Evolutionary conservation across 2,329 filamentous ascomycete genomes (phyloP), one percentile per base, ranked within the genome.

Genomic region (Paecilomyces variotii): DNA sequence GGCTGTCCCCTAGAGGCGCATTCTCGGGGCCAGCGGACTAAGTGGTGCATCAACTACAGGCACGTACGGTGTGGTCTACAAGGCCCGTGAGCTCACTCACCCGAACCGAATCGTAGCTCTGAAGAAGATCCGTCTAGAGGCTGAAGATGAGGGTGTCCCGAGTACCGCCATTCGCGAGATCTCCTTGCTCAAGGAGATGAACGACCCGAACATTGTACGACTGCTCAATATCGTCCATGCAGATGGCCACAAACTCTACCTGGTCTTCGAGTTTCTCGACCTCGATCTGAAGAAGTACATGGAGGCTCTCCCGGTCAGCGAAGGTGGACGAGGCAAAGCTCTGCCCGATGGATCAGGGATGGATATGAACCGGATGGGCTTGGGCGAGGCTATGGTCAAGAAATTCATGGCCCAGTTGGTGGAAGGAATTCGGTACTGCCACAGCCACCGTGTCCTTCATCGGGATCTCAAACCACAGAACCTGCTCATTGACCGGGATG

Each of bases 261-360:
- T 96, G 54, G 91, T 96, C 66, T 89, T 92, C 64, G 91, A 96
- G 74, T 96, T 90, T 76, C 87, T 96, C 65, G 91, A 96, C 70
- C 82, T 93, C 59, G 91, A 96, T 69, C 80, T 96, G 67, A 96
- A 96, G 80, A 96, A 95, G 76, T 96, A 95, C 76, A 96, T 96
- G 91, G 91, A 96, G 75, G 84, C 91, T 5, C 82, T 96, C 51
- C 91, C 91, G 3, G 86, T 93, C 59, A 87, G 82, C 69, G 89
- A 95, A 69, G 91, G 91, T 65, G 91, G 91, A 49, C 86, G 91
- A 60, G 91, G 90, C 68, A 94, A 92, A 78, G 84, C 90, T 50
- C 80, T 96, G 55, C 91, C 91, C 7, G 89, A 93, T 65, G 90
- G 89, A 54, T 84, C 87, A 53, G 84, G 83, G 25, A 72, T 84